Evolutionary conservation across 2,329 filamentous ascomycete species (phyloP).

Genomic region (Juglanconis oblonga): DNA sequence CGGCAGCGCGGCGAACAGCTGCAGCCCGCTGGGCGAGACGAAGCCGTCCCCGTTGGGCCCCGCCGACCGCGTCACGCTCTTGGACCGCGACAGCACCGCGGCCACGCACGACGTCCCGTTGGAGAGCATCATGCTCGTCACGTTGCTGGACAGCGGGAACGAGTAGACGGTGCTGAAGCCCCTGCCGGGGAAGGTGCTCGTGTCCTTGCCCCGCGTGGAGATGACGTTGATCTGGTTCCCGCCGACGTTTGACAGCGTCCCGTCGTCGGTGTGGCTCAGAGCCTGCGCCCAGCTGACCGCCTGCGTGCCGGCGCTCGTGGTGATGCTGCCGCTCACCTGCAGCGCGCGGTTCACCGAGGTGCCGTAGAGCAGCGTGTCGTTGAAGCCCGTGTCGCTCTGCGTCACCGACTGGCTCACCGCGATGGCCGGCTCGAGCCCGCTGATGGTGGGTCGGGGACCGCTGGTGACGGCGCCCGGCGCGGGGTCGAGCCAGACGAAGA

Average conservation of each 20-base stretch:
- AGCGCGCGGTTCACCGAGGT: slow-evolving; percentile 55
- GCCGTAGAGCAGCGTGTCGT: slow-evolving; percentile 58
- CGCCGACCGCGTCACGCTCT: slow-evolving; percentile 35
- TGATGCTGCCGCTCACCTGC: slow-evolving; percentile 49
- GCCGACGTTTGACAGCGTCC: slow-evolving; percentile 37
- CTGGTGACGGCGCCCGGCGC: slow-evolving; percentile 48
- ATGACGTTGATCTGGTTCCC: slow-evolving; percentile 40
- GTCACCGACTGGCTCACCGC: slow-evolving; percentile 44
- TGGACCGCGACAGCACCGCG: slow-evolving; percentile 30
- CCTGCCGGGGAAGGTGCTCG: slow-evolving; percentile 8
- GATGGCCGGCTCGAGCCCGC: slow-evolving; percentile 40
- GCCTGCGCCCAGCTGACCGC: slow-evolving; percentile 54
- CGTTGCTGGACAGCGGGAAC: slow-evolving; percentile 61
- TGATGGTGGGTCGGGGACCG: slow-evolving; percentile 35
- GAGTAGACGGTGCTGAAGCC: slow-evolving; percentile 42
- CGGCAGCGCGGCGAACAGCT: slow-evolving; percentile 45
- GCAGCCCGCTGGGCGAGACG: slow-evolving; percentile 56
- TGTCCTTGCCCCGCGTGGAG: slow-evolving; percentile 28
- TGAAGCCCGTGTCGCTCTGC: slow-evolving; percentile 48
- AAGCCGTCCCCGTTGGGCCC: slow-evolving; percentile 30
- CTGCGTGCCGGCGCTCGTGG: slow-evolving; percentile 36
- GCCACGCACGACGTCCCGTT: slow-evolving; percentile 7
- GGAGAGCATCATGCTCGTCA: neutral
- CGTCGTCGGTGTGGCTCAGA: slow-evolving; percentile 51
- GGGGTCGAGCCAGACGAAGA: slow-evolving; percentile 70